These are phyloP conservation scores for Cladophialophora yegresii DNA, from an alignment of 2,329 filamentous ascomycete genomes.

Conservation along the genomic window DNA sequence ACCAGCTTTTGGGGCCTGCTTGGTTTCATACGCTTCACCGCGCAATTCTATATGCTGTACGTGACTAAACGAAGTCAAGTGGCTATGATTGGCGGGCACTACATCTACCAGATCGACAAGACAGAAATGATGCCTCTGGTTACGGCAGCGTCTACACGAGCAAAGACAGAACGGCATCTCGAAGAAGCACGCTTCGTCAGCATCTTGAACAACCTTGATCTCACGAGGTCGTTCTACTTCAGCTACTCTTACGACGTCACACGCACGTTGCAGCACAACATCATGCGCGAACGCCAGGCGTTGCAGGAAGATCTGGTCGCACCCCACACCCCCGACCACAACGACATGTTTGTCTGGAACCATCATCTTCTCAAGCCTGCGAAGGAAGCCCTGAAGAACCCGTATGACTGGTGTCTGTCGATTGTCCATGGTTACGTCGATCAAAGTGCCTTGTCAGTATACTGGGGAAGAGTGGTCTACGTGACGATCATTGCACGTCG, in stretches of 20 bases:
- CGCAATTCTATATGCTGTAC: conserved; percentile 93
- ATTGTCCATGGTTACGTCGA: conserved; percentile 97
- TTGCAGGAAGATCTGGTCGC: conserved; percentile 65
- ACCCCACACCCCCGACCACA: conserved; percentile 66
- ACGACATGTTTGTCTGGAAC: conserved; percentile 99
- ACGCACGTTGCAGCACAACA: conserved; percentile 86
- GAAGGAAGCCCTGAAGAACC: conserved; percentile 67
- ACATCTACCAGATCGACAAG: conserved; percentile 90
- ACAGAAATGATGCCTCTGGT: conserved; percentile 90
- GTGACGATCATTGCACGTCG: conserved; percentile 91
- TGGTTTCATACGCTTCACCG: conserved; percentile 94
- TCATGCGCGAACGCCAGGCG: conserved; percentile 73
- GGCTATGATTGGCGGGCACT: conserved; percentile 93
- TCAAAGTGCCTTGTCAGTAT: conserved; percentile 81
- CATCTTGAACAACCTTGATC: conserved; percentile 86
- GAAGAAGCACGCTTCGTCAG: conserved; percentile 87
- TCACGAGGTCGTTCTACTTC: conserved; percentile 93
- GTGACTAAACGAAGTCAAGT: conserved; percentile 96
- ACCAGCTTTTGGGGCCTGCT: conserved; percentile 85
- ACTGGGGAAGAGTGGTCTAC: conserved; percentile 77
- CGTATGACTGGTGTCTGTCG: conserved; percentile 93
- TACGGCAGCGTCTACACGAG: conserved; percentile 65
- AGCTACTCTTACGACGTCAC: conserved; percentile 98
- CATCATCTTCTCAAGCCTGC: conserved; percentile 81
- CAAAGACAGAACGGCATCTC: conserved; percentile 77